phyloP scores from a whole-genome alignment of 192 early-diverging fungal genomes.

The Umbelopsis ramanniana region DNA sequence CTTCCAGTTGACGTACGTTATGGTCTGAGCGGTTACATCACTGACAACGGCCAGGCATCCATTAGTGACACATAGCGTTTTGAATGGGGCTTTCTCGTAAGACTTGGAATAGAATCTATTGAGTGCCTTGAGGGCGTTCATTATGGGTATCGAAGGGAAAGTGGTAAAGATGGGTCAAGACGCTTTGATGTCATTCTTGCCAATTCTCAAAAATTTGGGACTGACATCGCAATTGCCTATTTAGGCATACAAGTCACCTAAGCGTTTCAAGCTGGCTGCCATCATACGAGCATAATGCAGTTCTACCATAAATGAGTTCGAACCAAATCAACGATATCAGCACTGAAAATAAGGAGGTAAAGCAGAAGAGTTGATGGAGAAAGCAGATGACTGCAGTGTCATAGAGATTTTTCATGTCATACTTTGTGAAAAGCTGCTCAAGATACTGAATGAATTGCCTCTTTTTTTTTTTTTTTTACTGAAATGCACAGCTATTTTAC shows the following conservation, averaged over 20 bases:
- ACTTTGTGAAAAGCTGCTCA: no score
- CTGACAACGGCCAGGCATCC: slow-evolving; percentile 63
- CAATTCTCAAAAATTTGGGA: neutral
- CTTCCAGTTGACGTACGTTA: slow-evolving; percentile 39
- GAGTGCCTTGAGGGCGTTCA: slow-evolving; percentile 23
- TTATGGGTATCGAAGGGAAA: neutral
- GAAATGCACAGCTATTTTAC: no score
- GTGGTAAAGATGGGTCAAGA: neutral
- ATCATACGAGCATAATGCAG: no score
- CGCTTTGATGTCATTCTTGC: slow-evolving; percentile 13
- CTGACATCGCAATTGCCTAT: neutral
- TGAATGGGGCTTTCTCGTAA: slow-evolving; percentile 59
- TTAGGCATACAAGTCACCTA: neutral
- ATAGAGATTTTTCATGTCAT: no score
- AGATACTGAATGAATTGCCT: no score
- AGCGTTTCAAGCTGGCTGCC: no score
- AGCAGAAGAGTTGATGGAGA: no score
- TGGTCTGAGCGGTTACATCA: slow-evolving; percentile 68
- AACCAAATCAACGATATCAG: no score
- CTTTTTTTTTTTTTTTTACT: no score
- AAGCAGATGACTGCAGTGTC: no score
- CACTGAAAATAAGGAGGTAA: no score
- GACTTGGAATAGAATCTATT: slow-evolving; percentile 43
- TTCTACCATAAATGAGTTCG: no score
- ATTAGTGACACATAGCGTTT: slow-evolving; percentile 72